Percentiles rank a stretch among this genome's conserved stretches.
Evolutionary conservation across 2,329 filamentous ascomycete species (phyloP).

Genomic region (Ophiostoma triangulosporum): DNA sequence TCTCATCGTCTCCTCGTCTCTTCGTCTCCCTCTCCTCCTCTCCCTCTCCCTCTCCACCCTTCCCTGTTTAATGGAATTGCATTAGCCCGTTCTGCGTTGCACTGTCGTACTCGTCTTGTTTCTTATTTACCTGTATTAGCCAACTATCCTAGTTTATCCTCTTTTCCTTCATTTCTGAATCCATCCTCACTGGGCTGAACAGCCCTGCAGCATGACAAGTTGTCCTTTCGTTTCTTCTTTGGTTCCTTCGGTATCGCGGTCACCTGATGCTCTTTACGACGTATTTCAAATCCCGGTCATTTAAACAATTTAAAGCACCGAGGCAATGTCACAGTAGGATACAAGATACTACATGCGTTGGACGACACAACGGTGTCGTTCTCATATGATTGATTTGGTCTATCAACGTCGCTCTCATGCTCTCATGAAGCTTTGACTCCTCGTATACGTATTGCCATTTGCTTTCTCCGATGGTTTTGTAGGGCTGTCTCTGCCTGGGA

Average conservation of each 20-base stretch:
- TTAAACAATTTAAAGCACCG: too few species aligned
- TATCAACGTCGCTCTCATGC: too few species aligned
- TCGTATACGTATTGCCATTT: too few species aligned
- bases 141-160: too few species aligned
- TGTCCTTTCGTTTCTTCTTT: background rate
- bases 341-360: too few species aligned
- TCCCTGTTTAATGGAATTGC: background rate
- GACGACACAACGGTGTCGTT: too few species aligned
- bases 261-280: too few species aligned
- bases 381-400: too few species aligned
- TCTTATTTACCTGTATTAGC: background rate
- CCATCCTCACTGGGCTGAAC: background rate
- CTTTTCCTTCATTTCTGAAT: background rate
- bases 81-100: background rate
- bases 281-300: too few species aligned
- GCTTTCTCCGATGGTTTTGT: too few species aligned
- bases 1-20: background rate
- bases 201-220: background rate
- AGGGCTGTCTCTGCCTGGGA: too few species aligned
- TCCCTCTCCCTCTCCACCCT: background rate
- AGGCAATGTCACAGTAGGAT: background rate
- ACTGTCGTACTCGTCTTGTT: background rate
- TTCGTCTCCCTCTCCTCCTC: background rate
- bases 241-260: background rate
- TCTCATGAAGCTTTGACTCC: too few species aligned